Evolutionary conservation across 2,329 filamentous ascomycete genomes (phyloP).

Genomic region (Trichophyton verrucosum): DNA sequence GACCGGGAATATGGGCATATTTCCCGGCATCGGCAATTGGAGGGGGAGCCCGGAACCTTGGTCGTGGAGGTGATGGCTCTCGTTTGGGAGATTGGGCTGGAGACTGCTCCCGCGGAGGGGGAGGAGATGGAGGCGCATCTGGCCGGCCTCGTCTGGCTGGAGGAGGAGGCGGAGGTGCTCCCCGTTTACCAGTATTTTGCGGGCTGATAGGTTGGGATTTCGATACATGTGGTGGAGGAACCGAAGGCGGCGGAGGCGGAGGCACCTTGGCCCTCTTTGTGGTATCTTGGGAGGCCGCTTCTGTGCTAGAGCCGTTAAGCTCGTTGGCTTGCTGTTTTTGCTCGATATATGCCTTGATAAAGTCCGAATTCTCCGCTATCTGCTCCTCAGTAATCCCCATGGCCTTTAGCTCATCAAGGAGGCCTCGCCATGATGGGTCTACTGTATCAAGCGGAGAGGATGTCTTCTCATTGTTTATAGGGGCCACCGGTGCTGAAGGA

Average conservation of each 20-base stretch:
- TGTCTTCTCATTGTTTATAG: slow-evolving; percentile 23
- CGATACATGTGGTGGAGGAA: slow-evolving; percentile 30
- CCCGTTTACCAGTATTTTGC: slow-evolving; percentile 50
- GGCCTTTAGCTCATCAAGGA: slow-evolving; percentile 47
- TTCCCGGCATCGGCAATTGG: slow-evolving; percentile 83
- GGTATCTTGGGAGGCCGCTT: slow-evolving; percentile 31
- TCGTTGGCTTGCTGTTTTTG: slow-evolving; percentile 43
- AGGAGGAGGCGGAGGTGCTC: slow-evolving; percentile 49
- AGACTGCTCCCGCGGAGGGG: slow-evolving; percentile 36
- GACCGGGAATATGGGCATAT: slow-evolving; percentile 50
- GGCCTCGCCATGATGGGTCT: slow-evolving; percentile 49
- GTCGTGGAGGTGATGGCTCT: slow-evolving; percentile 58
- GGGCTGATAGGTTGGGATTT: slow-evolving; percentile 42
- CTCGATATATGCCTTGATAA: slow-evolving; percentile 56
- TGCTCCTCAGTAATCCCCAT: slow-evolving; percentile 60
- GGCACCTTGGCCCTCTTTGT: slow-evolving; percentile 42
- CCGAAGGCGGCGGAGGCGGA: slow-evolving; percentile 53
- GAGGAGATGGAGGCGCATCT: slow-evolving; percentile 26
- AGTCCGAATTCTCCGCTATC: slow-evolving; percentile 54
- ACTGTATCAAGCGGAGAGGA: slow-evolving; percentile 41
- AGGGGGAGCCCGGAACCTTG: slow-evolving; percentile 71
- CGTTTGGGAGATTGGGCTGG: slow-evolving; percentile 49
- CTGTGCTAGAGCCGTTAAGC: slow-evolving; percentile 22
- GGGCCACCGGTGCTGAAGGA: slow-evolving; percentile 20
- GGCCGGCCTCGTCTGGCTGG: slow-evolving; percentile 34